phyloP scores from a whole-genome alignment of 2,329 filamentous ascomycete species.

The Microascus cirrosus region DNA sequence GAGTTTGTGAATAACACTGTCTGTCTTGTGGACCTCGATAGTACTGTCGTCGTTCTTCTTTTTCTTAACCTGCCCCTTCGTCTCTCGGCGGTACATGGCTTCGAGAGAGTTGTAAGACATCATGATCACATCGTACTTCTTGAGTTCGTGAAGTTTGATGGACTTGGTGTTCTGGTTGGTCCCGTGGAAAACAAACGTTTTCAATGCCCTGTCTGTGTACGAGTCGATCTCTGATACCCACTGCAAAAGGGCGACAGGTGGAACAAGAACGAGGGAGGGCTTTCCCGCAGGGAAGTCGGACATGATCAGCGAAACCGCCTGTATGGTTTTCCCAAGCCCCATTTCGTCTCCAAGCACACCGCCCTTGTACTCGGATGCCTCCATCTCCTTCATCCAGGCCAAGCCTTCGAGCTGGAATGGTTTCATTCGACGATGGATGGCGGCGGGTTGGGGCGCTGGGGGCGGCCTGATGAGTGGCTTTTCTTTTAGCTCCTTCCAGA shows the following conservation, averaged over 20 bases:
- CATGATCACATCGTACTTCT: constrained; percentile 85
- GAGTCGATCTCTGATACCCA: constrained; percentile 76
- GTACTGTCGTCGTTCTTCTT: constrained; percentile 23
- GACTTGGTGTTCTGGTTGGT: constrained; percentile 75
- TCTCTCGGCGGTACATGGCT: constrained; percentile 84
- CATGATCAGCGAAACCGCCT: constrained; percentile 96
- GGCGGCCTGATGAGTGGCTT: constrained; percentile 53
- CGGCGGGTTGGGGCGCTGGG: constrained; percentile 39
- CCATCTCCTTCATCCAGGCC: constrained; percentile 89
- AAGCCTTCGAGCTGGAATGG: constrained; percentile 89
- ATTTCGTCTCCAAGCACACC: constrained; percentile 94
- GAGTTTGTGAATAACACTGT: constrained; percentile 71
- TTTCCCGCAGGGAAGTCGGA: constrained; percentile 80
- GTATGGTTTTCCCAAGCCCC: constrained; percentile 98
- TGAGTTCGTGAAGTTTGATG: constrained; percentile 62
- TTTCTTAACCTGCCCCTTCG: constrained; percentile 76
- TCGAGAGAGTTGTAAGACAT: constrained; percentile 93
- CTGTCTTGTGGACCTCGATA: constrained; percentile 52
- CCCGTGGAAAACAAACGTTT: constrained; percentile 83
- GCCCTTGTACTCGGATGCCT: constrained; percentile 73
- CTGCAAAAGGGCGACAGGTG: constrained; percentile 90
- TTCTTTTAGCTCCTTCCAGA: constrained; percentile 71
- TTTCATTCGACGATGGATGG: constrained; percentile 77
- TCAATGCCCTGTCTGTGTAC: constrained; percentile 79
- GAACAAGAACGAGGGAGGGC: constrained; percentile 80